A percentile compares a stretch with the other conserved stretches of the same genome.
Evolutionary conservation across 1,284 basidiomycete genomes (phyloP).

Genomic region (Fomitopsis betulina): DNA sequence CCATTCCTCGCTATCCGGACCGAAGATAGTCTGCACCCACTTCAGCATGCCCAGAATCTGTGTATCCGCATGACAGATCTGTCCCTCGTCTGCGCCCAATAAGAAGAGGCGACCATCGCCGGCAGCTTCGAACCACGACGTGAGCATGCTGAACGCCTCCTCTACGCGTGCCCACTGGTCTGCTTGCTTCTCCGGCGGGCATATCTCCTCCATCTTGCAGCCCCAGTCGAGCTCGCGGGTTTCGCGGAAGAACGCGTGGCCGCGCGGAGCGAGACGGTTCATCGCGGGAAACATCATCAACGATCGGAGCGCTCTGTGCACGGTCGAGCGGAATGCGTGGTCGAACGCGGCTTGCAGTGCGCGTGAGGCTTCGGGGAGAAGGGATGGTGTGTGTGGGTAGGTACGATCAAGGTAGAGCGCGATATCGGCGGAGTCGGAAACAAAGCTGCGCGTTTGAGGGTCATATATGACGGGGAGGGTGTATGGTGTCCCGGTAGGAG

Average conservation of each 20-base stretch:
- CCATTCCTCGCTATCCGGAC: constrained; percentile 35
- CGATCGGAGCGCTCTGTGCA: constrained; percentile 9
- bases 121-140: not conserved
- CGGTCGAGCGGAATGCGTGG: not conserved
- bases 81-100: constrained; percentile 14
- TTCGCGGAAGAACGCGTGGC: constrained; percentile 25
- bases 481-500: constrained; percentile 5
- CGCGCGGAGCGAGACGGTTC: constrained; percentile 5
- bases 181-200: not conserved
- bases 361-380: constrained; percentile 15
- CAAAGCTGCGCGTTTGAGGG: constrained; percentile 15
- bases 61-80: constrained; percentile 34
- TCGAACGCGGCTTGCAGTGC: constrained; percentile 25
- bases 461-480: constrained; percentile 24
- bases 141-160: not conserved
- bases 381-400: constrained; percentile 19
- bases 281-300: constrained; percentile 3
- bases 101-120: constrained; percentile 21
- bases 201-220: constrained; percentile 19
- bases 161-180: not conserved
- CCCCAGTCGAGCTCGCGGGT: constrained; percentile 27
- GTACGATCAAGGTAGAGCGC: constrained; percentile 27
- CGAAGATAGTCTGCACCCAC: constrained; percentile 28
- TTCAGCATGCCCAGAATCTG: constrained; percentile 24
- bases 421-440: constrained; percentile 28